phyloP scores from a whole-genome alignment of 2,329 filamentous ascomycete species.

The Nemania bipapillata region DNA sequence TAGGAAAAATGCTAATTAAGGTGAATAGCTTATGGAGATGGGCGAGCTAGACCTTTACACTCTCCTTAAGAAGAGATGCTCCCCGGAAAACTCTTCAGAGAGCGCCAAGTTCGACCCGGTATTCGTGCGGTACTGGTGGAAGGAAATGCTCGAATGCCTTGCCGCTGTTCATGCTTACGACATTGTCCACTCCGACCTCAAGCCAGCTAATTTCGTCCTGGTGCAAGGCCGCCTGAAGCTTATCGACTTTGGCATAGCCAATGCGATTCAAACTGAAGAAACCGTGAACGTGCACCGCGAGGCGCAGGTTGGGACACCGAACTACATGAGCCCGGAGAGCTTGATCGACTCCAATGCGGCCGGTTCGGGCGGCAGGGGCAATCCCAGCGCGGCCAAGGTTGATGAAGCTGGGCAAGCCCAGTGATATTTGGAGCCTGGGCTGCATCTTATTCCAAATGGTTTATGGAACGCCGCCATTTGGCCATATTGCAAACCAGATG shows the following conservation, averaged over 20 bases:
- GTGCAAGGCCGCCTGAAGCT: slow-evolving; percentile 91
- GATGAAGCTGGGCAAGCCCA: slow-evolving; percentile 95
- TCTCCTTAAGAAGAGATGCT: slow-evolving; percentile 78
- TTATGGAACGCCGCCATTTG: slow-evolving; percentile 95
- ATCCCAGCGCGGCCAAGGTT: slow-evolving; percentile 69
- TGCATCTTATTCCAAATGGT: slow-evolving; percentile 99
- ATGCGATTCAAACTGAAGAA: slow-evolving; percentile 93
- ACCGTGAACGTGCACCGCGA: slow-evolving; percentile 98
- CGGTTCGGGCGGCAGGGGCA: slow-evolving; percentile 55
- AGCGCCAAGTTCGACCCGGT: slow-evolving; percentile 83
- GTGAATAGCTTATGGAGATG: slow-evolving; percentile 86
- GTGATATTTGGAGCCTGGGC: slow-evolving; percentile 94
- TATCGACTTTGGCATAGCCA: slow-evolving; percentile 98
- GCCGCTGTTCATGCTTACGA: slow-evolving; percentile 87
- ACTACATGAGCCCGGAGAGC: slow-evolving; percentile 98
- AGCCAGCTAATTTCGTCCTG: slow-evolving; percentile 95
- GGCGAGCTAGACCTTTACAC: slow-evolving; percentile 93
- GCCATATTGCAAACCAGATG: slow-evolving; percentile 88
- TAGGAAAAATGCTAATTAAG: slow-evolving; percentile 37
- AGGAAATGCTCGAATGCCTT: slow-evolving; percentile 98
- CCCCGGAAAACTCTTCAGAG: slow-evolving; percentile 61
- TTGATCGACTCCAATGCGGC: slow-evolving; percentile 81
- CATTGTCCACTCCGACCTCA: slow-evolving; percentile 96
- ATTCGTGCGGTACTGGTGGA: slow-evolving; percentile 98
- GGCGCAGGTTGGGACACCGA: slow-evolving; percentile 92